Evolutionary conservation across 2,329 filamentous ascomycete species (phyloP).

Genomic region (Colletotrichum liriopes): DNA sequence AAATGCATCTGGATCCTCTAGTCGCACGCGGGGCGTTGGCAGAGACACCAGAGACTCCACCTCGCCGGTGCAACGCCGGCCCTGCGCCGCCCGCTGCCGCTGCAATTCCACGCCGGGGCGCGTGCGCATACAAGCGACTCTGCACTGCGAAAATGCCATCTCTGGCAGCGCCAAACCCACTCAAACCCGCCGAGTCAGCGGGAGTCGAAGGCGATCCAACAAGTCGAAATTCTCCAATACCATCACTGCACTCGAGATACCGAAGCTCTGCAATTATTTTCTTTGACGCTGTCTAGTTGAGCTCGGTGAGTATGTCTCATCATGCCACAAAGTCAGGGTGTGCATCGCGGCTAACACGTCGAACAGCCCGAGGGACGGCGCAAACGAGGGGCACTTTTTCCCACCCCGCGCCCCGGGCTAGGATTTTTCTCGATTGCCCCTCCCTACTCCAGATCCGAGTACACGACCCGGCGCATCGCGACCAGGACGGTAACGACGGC

Average conservation of each 20-base stretch:
- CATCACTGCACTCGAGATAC: neutral
- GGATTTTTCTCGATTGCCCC: conserved; percentile 30
- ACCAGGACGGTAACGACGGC: neutral
- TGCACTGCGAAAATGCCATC: conserved; percentile 21
- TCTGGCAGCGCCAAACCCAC: conserved; percentile 1
- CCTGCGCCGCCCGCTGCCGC: neutral
- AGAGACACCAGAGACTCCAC: accelerated
- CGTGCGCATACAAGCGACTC: conserved; percentile 4
- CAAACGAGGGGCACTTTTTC: conserved; percentile 36
- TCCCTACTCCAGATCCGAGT: neutral
- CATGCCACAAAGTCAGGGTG: neutral
- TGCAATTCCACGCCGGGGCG: neutral
- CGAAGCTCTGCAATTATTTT: too few species aligned
- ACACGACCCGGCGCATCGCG: neutral
- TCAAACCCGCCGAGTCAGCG: conserved; percentile 30
- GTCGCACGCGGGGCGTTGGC: conserved; percentile 1
- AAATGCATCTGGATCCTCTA: conserved; percentile 21
- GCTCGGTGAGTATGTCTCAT: neutral
- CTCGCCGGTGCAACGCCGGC: neutral
- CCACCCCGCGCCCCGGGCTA: conserved; percentile 30
- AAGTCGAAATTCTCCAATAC: neutral
- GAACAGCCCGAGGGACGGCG: neutral
- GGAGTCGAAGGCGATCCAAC: neutral
- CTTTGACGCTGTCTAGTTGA: neutral
- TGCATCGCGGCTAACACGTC: neutral